Evolutionary conservation across 2,329 filamentous ascomycete genomes (phyloP), one percentile per base, ranked within the genome.

Genomic region (Ceratocystis diversiconidia): DNA sequence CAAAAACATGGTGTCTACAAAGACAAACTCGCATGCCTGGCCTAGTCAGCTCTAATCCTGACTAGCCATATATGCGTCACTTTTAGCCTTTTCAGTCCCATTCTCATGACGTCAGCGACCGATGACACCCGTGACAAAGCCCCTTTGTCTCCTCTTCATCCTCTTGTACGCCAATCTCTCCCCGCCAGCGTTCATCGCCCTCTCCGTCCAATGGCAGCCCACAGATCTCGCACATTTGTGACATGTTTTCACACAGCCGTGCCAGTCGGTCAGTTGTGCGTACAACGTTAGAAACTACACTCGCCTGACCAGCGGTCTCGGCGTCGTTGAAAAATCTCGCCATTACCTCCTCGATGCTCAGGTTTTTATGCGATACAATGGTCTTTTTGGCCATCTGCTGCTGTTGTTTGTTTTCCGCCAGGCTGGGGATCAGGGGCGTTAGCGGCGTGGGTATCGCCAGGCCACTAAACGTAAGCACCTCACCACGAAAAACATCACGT

Each of bases 281-380:
- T 4, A 96, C 92, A 8, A 99, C 94, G 73, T 99, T 99, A 41
- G 92, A 88, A 70, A 99, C 92, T 65, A 97, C 90, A 65, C 2
- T 92, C 89, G 72, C 95, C 96, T 67, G 87, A 88, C 69, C 85
- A 83, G 73, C 96, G 92, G 17, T 96, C 74, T 48, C 90, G 50
- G 60, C 63, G 36, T 85, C 87, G 69, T 85, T 83, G 72, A 99
- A 96, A 74, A 96, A 99, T 66, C 90, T 86, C 66, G 81, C 78
- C 86, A 97, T 92, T 64, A 99, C 82, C 70, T 92, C 87, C 72
- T 96, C 91, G 71, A 99, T 96, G 59, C 90, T 95, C 59, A 90
- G 82, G 69, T 90, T 87, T 72, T 86, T 89, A 70, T 87, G 85
- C 41, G 83, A 88, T 2, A 85, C 75, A 72, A 87, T 74, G 62